Conservation (phyloP, 768 basidiomycete species). For the Albatrellus ellisii region DNA sequence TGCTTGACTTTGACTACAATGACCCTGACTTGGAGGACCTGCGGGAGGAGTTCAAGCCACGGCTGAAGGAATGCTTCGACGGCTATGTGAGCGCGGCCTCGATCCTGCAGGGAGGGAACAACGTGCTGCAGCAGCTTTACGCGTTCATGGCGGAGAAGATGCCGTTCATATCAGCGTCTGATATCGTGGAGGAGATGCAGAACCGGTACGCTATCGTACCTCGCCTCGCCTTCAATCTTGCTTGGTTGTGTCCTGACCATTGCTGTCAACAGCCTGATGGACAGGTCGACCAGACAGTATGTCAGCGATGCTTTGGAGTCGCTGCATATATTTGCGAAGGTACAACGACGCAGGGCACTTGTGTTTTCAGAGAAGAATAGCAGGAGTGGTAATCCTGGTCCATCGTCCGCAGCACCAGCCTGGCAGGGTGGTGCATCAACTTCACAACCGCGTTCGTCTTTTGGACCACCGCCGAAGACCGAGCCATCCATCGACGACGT, state of each 20-base stretch:
- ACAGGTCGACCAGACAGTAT: slow-evolving; percentile 40
- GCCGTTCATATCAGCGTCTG: slow-evolving; percentile 40
- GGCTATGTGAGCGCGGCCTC: slow-evolving; percentile 36
- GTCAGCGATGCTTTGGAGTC: slow-evolving; percentile 38
- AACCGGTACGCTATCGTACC: slow-evolving; percentile 26
- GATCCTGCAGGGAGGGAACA: slow-evolving; percentile 26
- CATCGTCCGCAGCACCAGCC: not conserved
- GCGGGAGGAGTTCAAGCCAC: slow-evolving; percentile 46
- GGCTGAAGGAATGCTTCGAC: slow-evolving; percentile 40
- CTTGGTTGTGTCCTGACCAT: not conserved
- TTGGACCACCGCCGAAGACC: no score
- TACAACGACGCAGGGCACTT: slow-evolving; percentile 31
- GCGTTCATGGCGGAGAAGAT: slow-evolving; percentile 33
- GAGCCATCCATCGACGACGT: no score
- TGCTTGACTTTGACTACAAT: slow-evolving; percentile 34
- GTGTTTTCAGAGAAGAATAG: not conserved
- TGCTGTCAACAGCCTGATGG: slow-evolving; percentile 30
- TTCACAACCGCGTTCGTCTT: no score
- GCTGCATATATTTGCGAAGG: slow-evolving; percentile 34
- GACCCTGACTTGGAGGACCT: slow-evolving; percentile 50
- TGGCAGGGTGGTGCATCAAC: not conserved
- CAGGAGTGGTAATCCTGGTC: not conserved
- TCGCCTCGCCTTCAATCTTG: not conserved
- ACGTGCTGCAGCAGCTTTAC: slow-evolving; percentile 29
- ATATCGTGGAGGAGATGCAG: slow-evolving; percentile 45